Evolutionary conservation across 306 rosid genomes (phyloP), one percentile per base, ranked within the genome.

Genomic region (Cucumis melo): DNA sequence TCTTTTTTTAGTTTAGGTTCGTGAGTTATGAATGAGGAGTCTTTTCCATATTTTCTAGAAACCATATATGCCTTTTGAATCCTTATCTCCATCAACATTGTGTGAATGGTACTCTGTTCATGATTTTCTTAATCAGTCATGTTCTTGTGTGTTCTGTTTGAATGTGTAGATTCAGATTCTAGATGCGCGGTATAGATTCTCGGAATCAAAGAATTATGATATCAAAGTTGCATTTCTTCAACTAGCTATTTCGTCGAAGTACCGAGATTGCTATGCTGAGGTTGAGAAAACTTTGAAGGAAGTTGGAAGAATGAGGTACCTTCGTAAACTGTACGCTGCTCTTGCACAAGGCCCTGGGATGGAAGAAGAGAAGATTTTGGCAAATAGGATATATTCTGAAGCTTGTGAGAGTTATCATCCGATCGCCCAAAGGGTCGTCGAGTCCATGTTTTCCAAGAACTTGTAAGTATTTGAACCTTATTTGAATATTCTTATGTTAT

Each of bases 261-360:
- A 92, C 83, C 88, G 84, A 77, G 91, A 83, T 50, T 84, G 89
- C 82, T 81, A 88, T 13, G 63, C 72, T 13, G 93, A 87, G 87
- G 97, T 92, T 79, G 97, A 94, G 81, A 91, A 86, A 64, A 94
- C 89, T 4, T 83, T 94, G 53, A 91, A 91, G 83, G 93, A 58
- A 84, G 95, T 94, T 36, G 98, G 98, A 78, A 89, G 96, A 83
- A 91, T 85, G 96, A 87, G 74, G 86, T 91, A 84, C 78, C 98
- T 91, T 23, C 96, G 96, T 20, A 93, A 86, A 32, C 98, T 91
- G 16, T 94, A 94, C 80, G 84, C 87, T 8, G 91, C 97, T 64
- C 96, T 94, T 38, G 93, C 89, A 56, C 87, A 87, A 73, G 94
- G 88, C 80, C 34, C 72, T 32, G 91, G 91, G 42, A 91, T 78